Base-by-base conservation (phyloP, 352 stramenopile genomes). In the Phytophthora cajani region DNA sequence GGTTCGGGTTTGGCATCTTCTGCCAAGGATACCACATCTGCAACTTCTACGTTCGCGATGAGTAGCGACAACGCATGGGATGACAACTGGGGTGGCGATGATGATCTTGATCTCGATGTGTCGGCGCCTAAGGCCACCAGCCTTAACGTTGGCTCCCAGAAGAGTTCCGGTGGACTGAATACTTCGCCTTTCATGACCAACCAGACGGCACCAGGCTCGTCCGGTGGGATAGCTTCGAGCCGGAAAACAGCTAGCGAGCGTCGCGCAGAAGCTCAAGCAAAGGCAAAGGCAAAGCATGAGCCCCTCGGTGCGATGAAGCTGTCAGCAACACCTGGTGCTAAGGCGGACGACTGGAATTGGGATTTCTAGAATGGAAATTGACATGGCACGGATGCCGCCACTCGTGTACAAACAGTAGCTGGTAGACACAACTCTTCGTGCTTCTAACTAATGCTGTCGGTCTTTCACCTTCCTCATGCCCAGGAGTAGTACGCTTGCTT, bases 311-410 rank as follows among this genome's bases (percentile, higher is more conserved):
- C 87, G 2, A 91, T 92, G 80, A 94, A 92, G 62, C 71, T 94
- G 17, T 62, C 71, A 49, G 57, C 80, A 25, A 65, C 62, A 16
- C 57, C 64, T 1, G 69, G 63, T 46, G 74, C 68, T 38, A 90
- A 89, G 64, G 79, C 76, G 23, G 85, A 94, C 63, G 82, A 94
- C 58, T 94, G 87, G 87, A 89, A 92, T 61, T 94, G 87, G 87
- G 82, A 92, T 66, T 94, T 93, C 57, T 93, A 87, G 62, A 70
- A 40, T 16, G 16, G 32, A 53, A 47, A 21, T 44, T 25, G 32
- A 17, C 7, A 30, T 46, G 33, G 17, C 21, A 62, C 25, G 17
- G 38, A 16, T 14, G 30, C 30, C 30, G 30, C 30, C 30, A 36
- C 30, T 36, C 7, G 8, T 36, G 30, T 9, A 9, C 30, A 36